These are phyloP conservation scores for Linderniella brevidens DNA, from an alignment of 257 asterid genomes.

Conservation along the genomic window DNA sequence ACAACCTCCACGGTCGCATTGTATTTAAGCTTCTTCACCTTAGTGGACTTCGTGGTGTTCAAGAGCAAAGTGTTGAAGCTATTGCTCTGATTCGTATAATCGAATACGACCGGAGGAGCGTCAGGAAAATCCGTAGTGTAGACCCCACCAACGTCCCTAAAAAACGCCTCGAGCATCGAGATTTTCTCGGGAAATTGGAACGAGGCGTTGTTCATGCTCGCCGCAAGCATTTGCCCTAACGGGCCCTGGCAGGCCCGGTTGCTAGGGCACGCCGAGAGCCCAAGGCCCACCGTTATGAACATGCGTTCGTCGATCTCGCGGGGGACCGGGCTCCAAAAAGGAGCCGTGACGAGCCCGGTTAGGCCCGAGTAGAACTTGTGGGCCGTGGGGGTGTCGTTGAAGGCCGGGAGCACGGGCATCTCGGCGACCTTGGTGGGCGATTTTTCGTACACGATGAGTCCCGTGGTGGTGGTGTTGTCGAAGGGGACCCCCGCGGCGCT, in stretches of 20 bases:
- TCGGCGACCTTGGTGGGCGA: background rate
- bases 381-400: constrained; percentile 35
- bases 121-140: constrained; percentile 21
- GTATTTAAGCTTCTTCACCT: constrained; percentile 29
- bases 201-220: constrained; percentile 40
- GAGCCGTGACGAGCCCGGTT: constrained; percentile 20
- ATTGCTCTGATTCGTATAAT: constrained; percentile 23
- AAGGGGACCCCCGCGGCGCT: constrained; percentile 17
- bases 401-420: constrained; percentile 32
- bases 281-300: constrained; percentile 32
- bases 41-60: constrained; percentile 24
- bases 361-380: constrained; percentile 18
- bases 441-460: constrained; percentile 22
- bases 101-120: constrained; percentile 12
- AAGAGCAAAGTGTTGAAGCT: constrained; percentile 13
- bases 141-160: constrained; percentile 14
- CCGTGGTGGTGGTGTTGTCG: constrained; percentile 40
- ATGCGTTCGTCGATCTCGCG: constrained; percentile 16
- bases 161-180: constrained; percentile 25
- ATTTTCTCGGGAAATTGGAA: constrained; percentile 19
- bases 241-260: constrained; percentile 21
- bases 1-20: constrained; percentile 34
- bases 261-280: constrained; percentile 20
- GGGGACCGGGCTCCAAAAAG: constrained; percentile 24
- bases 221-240: constrained; percentile 16